Evolutionary conservation across 2,329 filamentous ascomycete species (phyloP), one percentile per base, ranked within the genome.

Genomic region (Hypomyces perniciosus): DNA sequence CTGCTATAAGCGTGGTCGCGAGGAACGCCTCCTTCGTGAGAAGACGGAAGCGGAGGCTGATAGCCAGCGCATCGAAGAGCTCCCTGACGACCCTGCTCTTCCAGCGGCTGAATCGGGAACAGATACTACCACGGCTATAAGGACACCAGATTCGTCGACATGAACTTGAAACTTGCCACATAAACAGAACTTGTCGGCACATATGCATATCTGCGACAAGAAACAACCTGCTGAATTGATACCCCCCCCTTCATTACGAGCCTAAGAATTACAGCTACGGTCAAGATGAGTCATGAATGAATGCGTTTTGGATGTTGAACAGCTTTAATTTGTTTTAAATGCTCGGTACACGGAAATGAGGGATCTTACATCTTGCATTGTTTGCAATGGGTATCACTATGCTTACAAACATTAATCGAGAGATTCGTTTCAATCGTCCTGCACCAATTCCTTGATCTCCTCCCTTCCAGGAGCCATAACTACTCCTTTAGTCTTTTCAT

Each of bases 1-100:
- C 72, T 97, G 91, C 72, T 86, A 97, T 71, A 97, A 97, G 74
- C 87, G 93, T 48, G 93, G 93, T 37, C 83, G 83, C 41, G 92
- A 99, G 72, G 84, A 84, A 6, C 81, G 93, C 46, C 79, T 97
- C 9, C 85, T 86, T 63, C 81, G 67, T 46, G 78, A 81, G 61
- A 71, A 70, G 47, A 58, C 66, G 1, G 67, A 64, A 8, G 60
- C 62, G 1, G 69, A 67, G 33, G 58, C 52, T 8, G 59, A 49
- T 9, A 62, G 63, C 50, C 59, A 66, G 29, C 68, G 74, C 27
- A 67, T 78, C 40, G 75, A 79, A 58, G 76, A 79, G 59, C 67
- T 78, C 6, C 70, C 75, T 0, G 76, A 78, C 48, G 74, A 78
- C 51, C 72, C 69, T 37, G 59, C 66, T 30, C 63, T 75, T 20